A percentile compares a stretch with the other conserved stretches of the same genome.
Evolutionary conservation across 2,329 filamentous ascomycete genomes (phyloP).

Genomic region (Aspergillus sp.): DNA sequence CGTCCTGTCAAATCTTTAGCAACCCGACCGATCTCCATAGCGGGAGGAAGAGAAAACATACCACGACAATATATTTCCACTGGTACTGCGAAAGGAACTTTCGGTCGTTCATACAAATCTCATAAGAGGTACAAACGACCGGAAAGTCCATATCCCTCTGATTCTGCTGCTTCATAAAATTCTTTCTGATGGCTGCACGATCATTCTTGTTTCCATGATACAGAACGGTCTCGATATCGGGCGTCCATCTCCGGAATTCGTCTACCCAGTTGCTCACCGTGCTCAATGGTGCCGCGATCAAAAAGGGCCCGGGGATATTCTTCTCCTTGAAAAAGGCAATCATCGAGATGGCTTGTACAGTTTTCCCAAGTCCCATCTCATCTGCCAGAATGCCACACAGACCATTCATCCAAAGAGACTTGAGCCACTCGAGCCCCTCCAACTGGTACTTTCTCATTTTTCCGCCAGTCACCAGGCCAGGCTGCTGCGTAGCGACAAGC

Average conservation of each 20-base stretch:
- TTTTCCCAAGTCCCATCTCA: constrained; percentile 93
- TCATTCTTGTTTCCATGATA: constrained; percentile 83
- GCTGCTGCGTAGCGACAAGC: constrained; percentile 77
- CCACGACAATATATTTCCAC: constrained; percentile 97
- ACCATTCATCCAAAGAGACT: constrained; percentile 76
- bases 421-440: constrained; percentile 91
- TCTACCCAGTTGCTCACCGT: constrained; percentile 95
- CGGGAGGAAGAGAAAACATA: constrained; percentile 28
- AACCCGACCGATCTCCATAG: not conserved
- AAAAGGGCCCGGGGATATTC: constrained; percentile 80
- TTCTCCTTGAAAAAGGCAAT: constrained; percentile 84
- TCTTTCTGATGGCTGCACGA: constrained; percentile 69
- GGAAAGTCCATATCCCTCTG: constrained; percentile 72
- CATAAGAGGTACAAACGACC: constrained; percentile 89
- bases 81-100: constrained; percentile 76
- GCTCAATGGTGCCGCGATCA: constrained; percentile 85
- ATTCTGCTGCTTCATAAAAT: constrained; percentile 62
- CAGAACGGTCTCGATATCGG: constrained; percentile 78
- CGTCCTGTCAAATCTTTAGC: constrained; percentile 55
- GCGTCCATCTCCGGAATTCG: constrained; percentile 88
- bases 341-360: constrained; percentile 82
- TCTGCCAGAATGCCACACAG: constrained; percentile 89
- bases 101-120: constrained; percentile 89
- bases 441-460: constrained; percentile 93
- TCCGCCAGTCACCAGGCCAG: constrained; percentile 76